Conservation (phyloP, 495 filamentous ascomycete species). For the Trichocladium uniseriatum region DNA sequence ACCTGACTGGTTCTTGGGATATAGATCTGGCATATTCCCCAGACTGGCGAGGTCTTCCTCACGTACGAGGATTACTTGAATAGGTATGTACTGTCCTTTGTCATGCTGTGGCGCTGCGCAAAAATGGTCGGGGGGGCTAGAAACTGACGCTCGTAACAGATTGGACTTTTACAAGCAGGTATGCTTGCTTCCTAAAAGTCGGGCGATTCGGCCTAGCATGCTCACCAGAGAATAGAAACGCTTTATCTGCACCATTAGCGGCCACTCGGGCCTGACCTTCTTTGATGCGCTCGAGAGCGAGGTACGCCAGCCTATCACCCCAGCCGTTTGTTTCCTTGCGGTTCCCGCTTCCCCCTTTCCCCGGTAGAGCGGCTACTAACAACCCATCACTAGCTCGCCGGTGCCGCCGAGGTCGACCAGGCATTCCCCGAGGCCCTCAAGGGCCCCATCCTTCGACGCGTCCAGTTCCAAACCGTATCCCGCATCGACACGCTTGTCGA, state of each 20-base stretch:
- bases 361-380: conserved; percentile 1
- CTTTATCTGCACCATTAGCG: conserved; percentile 92
- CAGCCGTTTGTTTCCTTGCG: not conserved
- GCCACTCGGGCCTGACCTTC: conserved; percentile 86
- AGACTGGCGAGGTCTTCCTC: conserved; percentile 83
- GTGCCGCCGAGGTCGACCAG: conserved; percentile 80
- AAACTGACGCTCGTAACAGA: conserved; percentile 36
- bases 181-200: conserved; percentile 18
- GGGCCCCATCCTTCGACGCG: conserved; percentile 76
- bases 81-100: conserved; percentile 44
- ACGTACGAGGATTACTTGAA: conserved; percentile 82
- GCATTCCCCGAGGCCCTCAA: conserved; percentile 87
- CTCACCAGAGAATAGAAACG: conserved; percentile 46
- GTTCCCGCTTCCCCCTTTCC: not conserved
- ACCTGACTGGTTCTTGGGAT: conserved; percentile 3
- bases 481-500: conserved; percentile 81
- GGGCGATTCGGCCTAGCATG: not conserved
- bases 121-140: not conserved
- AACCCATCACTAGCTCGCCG: conserved; percentile 51
- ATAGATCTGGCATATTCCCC: conserved; percentile 83
- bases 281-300: conserved; percentile 91
- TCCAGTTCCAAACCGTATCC: conserved; percentile 85
- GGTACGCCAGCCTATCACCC: conserved; percentile 47
- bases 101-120: not conserved
- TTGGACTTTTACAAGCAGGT: conserved; percentile 93